A percentile compares a stretch with the other conserved stretches of the same genome.
phyloP scores from a whole-genome alignment of 1,284 basidiomycete species.

The Flammula alnicola region DNA sequence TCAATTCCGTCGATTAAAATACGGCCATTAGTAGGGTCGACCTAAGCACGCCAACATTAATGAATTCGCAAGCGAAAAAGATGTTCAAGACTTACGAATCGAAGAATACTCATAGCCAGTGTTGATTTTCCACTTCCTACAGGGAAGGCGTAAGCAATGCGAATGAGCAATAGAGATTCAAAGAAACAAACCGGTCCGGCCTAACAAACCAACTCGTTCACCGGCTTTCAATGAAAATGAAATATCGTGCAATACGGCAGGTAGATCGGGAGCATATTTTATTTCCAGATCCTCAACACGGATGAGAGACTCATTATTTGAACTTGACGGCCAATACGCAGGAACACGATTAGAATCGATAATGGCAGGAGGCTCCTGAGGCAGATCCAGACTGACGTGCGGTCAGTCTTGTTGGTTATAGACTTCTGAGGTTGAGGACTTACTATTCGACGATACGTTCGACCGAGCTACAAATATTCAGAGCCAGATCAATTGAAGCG shows the following conservation, averaged over 20 bases:
- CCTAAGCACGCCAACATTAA: conserved; percentile 36
- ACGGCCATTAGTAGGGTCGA: conserved; percentile 79
- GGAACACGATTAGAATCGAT: conserved; percentile 73
- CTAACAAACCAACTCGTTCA: conserved; percentile 76
- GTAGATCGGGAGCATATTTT: conserved; percentile 85
- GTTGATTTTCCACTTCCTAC: conserved; percentile 76
- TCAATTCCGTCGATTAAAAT: conserved; percentile 91
- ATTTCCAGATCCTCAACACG: conserved; percentile 75
- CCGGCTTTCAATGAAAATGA: conserved; percentile 68
- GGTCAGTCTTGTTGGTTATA: not conserved
- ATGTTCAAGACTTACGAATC: conserved; percentile 63
- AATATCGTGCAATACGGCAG: conserved; percentile 78
- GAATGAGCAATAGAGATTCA: conserved; percentile 9
- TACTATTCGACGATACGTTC: conserved; percentile 89
- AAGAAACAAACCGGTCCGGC: conserved; percentile 61
- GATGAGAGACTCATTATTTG: conserved; percentile 53
- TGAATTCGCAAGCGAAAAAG: not conserved
- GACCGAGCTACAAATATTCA: conserved; percentile 58
- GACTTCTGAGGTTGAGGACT: conserved; percentile 11
- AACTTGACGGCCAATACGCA: conserved; percentile 87
- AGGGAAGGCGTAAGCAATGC: not conserved
- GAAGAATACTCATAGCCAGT: conserved; percentile 83
- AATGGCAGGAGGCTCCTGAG: conserved; percentile 79
- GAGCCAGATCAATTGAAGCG: conserved; percentile 1
- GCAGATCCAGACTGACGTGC: conserved; percentile 63